Evolutionary conservation across 768 basidiomycete species (phyloP), one percentile per base, ranked within the genome.

Genomic region (Sporobolomyces roseus): DNA sequence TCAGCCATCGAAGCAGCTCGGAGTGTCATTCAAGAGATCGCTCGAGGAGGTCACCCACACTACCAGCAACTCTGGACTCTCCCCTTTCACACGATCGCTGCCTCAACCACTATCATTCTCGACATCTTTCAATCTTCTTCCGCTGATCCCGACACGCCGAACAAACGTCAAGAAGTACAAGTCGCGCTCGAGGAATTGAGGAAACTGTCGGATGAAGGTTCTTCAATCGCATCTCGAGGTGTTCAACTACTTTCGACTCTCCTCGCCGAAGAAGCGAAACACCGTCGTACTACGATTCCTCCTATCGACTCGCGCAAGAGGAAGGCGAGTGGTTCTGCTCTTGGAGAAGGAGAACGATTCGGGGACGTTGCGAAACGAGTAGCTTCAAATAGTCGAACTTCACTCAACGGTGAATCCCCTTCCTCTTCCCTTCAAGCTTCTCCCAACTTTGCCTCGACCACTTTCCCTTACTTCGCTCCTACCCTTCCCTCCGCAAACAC

Each of bases 61-160:
- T 58, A 64, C 23, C 65, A 66, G 30, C 52, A 61, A 45, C 43
- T 69, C 32, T 73, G 72, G 72, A 73, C 72, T 46, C 32, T 68
- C 1, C 67, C 68, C 19, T 66, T 59, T 33, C 72, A 73, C 65
- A 65, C 72, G 19, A 55, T 73, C n/a, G 23, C 36, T 10, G 72
- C 72, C n/a, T 61, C 68, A 13, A 73, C 68, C 4, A 66, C 62
- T 13, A 48, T 73, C 59, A 63, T 73, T 35, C 68, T 73, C 59
- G 72, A 73, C 45, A 64, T 73, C n/a, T 66, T 66, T 61, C 62
- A 66, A 41, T 49, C 63, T 27, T 61, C 68, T 6, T 49, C 53
- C 0, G 29, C 65, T 6, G 68, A 70, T 46, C 65, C 68, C 25
- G 65, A 70, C 51, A 50, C 49, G 10, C 48, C 61, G 6, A 30